A percentile compares a stretch with the other conserved stretches of the same genome.
These are phyloP conservation scores for Aureobasidium melanogenum DNA, from an alignment of 2,329 filamentous ascomycete species.

Conservation along the genomic window DNA sequence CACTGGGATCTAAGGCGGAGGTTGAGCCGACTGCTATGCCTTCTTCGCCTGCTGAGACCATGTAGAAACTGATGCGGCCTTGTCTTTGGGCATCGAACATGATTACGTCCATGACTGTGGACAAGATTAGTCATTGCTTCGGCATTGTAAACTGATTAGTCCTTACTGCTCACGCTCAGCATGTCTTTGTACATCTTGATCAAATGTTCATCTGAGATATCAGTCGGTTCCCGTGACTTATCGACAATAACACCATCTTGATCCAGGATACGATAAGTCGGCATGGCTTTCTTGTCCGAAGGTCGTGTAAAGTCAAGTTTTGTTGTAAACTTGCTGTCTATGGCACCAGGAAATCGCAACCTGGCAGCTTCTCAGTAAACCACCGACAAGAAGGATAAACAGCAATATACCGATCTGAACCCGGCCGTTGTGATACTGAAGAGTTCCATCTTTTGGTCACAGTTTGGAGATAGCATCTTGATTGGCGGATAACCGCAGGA, in stretches of 20 bases:
- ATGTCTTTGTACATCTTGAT: slow-evolving; percentile 55
- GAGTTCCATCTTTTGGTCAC: slow-evolving; percentile 38
- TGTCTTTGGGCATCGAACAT: slow-evolving; percentile 98
- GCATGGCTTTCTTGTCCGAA: slow-evolving; percentile 62
- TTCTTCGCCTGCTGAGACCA: slow-evolving; percentile 91
- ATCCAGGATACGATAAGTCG: slow-evolving; percentile 86
- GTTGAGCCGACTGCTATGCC: slow-evolving; percentile 86
- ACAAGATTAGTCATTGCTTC: neutral
- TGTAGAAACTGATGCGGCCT: slow-evolving; percentile 91
- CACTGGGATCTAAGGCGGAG: slow-evolving; percentile 69
- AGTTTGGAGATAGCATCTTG: neutral
- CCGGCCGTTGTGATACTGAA: slow-evolving; percentile 49
- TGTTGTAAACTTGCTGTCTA: slow-evolving; percentile 87
- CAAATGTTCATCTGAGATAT: slow-evolving; percentile 57
- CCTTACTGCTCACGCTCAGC: slow-evolving; percentile 35
- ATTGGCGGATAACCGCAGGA: neutral
- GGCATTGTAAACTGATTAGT: neutral
- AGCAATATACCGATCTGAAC: slow-evolving; percentile 47
- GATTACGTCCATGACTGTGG: slow-evolving; percentile 80
- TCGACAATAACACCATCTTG: slow-evolving; percentile 81
- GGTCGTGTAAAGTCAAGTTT: slow-evolving; percentile 69
- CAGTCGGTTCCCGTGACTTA: slow-evolving; percentile 53
- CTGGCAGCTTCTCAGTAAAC: slow-evolving; percentile 26
- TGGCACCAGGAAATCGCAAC: slow-evolving; percentile 77
- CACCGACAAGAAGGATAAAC: neutral